A percentile compares a stretch with the other conserved stretches of the same genome.
phyloP scores from a whole-genome alignment of 139 green algal species.

The Chlorokybus atmophyticus region DNA sequence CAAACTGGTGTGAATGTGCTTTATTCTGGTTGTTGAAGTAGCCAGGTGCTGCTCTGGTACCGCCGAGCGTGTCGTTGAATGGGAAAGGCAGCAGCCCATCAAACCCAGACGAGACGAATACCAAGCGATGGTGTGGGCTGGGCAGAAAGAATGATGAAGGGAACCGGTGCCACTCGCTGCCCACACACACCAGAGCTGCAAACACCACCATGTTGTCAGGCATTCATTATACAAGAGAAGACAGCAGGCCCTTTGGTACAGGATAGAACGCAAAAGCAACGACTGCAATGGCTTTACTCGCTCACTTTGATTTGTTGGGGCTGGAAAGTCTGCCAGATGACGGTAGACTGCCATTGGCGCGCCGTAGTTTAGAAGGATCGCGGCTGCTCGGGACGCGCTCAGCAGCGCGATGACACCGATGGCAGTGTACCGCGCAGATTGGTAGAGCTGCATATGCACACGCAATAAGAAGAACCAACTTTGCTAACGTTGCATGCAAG shows the following conservation, averaged over 20 bases:
- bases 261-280: no score
- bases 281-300: no score
- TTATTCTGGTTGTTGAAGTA: conserved; percentile 47
- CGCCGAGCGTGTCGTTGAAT: conserved; percentile 26
- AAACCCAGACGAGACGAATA: conserved; percentile 59
- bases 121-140: conserved; percentile 37
- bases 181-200: conserved; percentile 45
- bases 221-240: no score
- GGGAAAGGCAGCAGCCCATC: conserved; percentile 27
- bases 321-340: no score
- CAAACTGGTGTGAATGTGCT: conserved; percentile 22
- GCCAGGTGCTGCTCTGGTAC: conserved; percentile 33
- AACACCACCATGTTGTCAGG: no score
- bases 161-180: conserved; percentile 67
- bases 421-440: no score
- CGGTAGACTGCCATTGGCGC: conserved; percentile 39
- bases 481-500: no score
- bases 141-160: conserved; percentile 70
- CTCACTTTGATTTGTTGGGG: no score
- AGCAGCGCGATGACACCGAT: no score
- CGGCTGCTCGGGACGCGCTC: conserved; percentile 9
- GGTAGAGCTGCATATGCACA: no score
- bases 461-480: no score
- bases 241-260: no score
- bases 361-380: conserved; percentile 38